These are phyloP conservation scores for carrot (Daucus carota) DNA, from an alignment of 129 eudicot genomes.

Conservation along the genomic window DH1_v3.0 NC_030383.2:56836501-56837000, in stretches of 20 bases:
- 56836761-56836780: slow-evolving; percentile 75
- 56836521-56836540: too few species aligned
- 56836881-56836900: not conserved
- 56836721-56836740: slow-evolving; percentile 96
- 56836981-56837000: slow-evolving; percentile 74
- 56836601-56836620: not conserved
- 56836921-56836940: not conserved
- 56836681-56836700: slow-evolving; percentile 20
- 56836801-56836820: slow-evolving; percentile 94
- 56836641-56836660: not conserved
- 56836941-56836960: slow-evolving; percentile 42
- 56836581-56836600: not conserved
- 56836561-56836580: not conserved
- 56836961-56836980: slow-evolving; percentile 73
- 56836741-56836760: slow-evolving; percentile 63
- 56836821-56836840: slow-evolving; percentile 72
- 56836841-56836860: slow-evolving; percentile 92
- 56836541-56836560: not conserved
- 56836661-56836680: not conserved
- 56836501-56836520: too few species aligned
- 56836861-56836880: not conserved
- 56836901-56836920: not conserved
- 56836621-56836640: not conserved
- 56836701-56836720: slow-evolving; percentile 49
- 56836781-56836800: slow-evolving; percentile 91